Percentiles rank a stretch among this genome's conserved stretches.
phyloP scores from a whole-genome alignment of 2,329 filamentous ascomycete genomes.

The Fusarium coffeatum region DNA sequence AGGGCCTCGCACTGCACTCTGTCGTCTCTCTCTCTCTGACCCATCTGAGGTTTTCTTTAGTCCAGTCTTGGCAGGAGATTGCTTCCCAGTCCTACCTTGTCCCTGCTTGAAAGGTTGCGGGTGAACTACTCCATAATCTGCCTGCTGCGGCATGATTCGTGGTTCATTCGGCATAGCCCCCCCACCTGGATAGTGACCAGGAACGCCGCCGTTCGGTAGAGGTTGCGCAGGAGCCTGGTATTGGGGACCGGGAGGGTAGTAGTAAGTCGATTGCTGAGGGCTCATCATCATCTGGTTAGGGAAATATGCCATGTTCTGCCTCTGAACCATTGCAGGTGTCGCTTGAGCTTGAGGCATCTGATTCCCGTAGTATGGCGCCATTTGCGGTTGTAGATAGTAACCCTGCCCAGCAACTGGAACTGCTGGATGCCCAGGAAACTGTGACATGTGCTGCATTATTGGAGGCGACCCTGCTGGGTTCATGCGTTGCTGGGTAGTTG shows the following conservation, averaged over 20 bases:
- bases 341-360: slow-evolving; percentile 55
- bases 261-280: slow-evolving; percentile 57
- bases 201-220: slow-evolving; percentile 50
- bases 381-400: slow-evolving; percentile 61
- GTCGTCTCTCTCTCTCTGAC: slow-evolving; percentile 37
- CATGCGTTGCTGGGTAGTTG: slow-evolving; percentile 51
- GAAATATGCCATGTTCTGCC: slow-evolving; percentile 59
- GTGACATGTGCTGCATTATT: slow-evolving; percentile 55
- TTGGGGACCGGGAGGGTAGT: slow-evolving; percentile 56
- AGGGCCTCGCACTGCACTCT: slow-evolving; percentile 50
- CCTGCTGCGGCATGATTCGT: slow-evolving; percentile 36
- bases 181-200: slow-evolving; percentile 52
- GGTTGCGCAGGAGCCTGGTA: slow-evolving; percentile 51
- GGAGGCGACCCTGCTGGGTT: slow-evolving; percentile 52
- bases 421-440: slow-evolving; percentile 54
- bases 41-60: slow-evolving; percentile 39
- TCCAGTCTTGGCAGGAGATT: slow-evolving; percentile 23
- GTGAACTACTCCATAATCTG: slow-evolving; percentile 17
- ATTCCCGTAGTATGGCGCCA: slow-evolving; percentile 58
- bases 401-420: slow-evolving; percentile 56
- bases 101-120: slow-evolving; percentile 31
- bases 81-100: slow-evolving; percentile 41
- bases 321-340: slow-evolving; percentile 50
- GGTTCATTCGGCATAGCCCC: slow-evolving; percentile 43
- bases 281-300: slow-evolving; percentile 57